Percentiles rank a stretch among this genome's conserved stretches.
Evolutionary conservation across 371 early-diverging fungal genomes (phyloP).

Genomic region (Actinomucor elegans): DNA sequence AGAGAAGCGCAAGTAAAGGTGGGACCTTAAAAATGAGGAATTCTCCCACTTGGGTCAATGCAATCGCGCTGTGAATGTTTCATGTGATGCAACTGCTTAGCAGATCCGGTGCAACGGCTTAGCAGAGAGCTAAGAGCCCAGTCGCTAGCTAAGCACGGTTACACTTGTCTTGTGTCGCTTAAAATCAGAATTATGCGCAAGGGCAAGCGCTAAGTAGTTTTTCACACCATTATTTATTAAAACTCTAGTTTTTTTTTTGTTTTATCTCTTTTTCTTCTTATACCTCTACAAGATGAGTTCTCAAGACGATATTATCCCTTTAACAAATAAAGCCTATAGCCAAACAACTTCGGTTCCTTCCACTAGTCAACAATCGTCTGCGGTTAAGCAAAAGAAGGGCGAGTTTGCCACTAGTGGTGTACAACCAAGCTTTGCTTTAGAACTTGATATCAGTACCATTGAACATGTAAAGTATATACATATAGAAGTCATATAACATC

Average conservation of each 20-base stretch:
- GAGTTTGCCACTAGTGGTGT: conserved; percentile 22
- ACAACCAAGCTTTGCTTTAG: conserved; percentile 31
- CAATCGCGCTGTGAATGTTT: not conserved
- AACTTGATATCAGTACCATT: conserved; percentile 26
- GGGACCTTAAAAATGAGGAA: not conserved
- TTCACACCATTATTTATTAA: conserved; percentile 1
- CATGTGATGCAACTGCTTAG: not conserved
- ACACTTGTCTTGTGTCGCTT: no score
- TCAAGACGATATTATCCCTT: conserved; percentile 2
- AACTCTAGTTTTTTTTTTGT: not conserved
- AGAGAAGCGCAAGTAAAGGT: not conserved
- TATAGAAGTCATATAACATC: not conserved
- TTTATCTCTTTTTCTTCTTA: not conserved
- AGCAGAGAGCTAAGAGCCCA: no score
- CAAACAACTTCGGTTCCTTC: not conserved
- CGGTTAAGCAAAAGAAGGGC: conserved; percentile 1
- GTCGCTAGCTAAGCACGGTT: no score
- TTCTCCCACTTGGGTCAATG: no score
- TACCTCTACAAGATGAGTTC: not conserved
- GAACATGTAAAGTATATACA: conserved; percentile 1
- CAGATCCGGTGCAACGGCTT: not conserved
- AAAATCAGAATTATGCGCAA: no score
- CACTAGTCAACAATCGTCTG: not conserved
- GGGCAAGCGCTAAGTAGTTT: not conserved
- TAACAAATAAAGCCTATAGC: not conserved